These are phyloP conservation scores for Castanea mollissima DNA, from an alignment of 306 rosid species.

Conservation along the genomic window DNA sequence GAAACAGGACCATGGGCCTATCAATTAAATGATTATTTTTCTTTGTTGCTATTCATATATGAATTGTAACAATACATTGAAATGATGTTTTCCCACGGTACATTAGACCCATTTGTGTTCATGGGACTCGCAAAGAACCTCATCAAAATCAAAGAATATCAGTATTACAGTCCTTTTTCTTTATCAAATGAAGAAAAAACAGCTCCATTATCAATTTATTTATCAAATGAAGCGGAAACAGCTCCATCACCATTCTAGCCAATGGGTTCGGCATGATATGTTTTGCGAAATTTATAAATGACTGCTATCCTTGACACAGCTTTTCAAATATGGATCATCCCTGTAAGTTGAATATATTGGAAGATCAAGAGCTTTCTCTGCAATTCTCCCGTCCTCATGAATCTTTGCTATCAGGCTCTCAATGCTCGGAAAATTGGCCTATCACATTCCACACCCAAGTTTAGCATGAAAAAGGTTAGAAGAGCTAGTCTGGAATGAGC, in stretches of 20 bases:
- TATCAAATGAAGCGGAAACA: not conserved
- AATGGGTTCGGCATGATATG: not conserved
- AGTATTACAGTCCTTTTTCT: conserved; percentile 2
- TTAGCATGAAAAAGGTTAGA: conserved; percentile 22
- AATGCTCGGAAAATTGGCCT: conserved; percentile 81
- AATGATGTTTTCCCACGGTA: conserved; percentile 5
- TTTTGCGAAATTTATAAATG: not conserved
- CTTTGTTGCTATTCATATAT: not conserved
- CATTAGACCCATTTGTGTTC: not conserved
- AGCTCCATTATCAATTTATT: not conserved
- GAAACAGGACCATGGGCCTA: not conserved
- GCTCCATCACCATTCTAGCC: not conserved
- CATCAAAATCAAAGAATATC: not conserved
- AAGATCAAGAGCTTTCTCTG: conserved; percentile 85
- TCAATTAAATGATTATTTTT: not conserved
- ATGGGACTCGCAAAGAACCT: not conserved
- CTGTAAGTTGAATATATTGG: conserved; percentile 66
- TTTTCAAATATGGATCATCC: conserved; percentile 58
- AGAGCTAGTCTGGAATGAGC: not conserved
- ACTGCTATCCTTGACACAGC: conserved; percentile 16
- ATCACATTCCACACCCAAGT: conserved; percentile 22
- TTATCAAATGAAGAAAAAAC: not conserved
- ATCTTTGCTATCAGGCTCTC: conserved; percentile 76
- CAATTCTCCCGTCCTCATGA: conserved; percentile 68
- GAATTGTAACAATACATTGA: conserved; percentile 1